Conservation (phyloP, 352 stramenopile species). For the Halophytophthora polymorphica region DNA sequence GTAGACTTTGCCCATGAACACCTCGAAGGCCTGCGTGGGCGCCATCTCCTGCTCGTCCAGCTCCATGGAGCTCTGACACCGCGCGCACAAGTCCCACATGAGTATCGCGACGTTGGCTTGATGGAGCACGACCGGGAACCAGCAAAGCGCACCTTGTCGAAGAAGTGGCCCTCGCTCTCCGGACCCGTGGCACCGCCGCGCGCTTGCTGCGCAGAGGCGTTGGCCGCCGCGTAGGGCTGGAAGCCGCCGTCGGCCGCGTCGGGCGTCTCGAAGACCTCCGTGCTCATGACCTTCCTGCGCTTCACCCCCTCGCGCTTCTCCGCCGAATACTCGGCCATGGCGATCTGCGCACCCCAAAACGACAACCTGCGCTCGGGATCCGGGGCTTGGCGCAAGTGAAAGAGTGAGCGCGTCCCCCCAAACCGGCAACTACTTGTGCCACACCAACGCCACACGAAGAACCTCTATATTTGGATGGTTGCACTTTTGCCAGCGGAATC, state of each 20-base stretch:
- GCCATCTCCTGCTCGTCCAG: conserved; percentile 54
- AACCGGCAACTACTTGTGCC: too few species aligned
- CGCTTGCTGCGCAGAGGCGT: conserved; percentile 15
- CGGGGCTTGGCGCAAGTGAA: too few species aligned
- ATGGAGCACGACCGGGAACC: not conserved
- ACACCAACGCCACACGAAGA: too few species aligned
- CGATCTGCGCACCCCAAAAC: conserved; percentile 6
- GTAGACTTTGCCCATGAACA: conserved; percentile 85
- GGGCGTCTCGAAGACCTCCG: conserved; percentile 76
- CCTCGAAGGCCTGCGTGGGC: conserved; percentile 61
- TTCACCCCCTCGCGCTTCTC: conserved; percentile 33
- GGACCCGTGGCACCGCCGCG: conserved; percentile 11
- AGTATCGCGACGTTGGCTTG: too few species aligned
- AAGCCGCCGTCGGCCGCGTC: conserved; percentile 62
- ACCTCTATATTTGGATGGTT: too few species aligned
- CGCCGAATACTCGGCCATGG: conserved; percentile 27
- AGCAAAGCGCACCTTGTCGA: conserved; percentile 42
- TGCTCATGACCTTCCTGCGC: conserved; percentile 58
- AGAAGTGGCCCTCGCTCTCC: conserved; percentile 43
- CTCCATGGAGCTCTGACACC: conserved; percentile 45
- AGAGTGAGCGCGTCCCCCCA: too few species aligned
- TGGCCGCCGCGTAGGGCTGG: conserved; percentile 53
- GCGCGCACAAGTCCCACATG: not conserved
- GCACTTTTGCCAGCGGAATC: too few species aligned
- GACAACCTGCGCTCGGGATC: not conserved